These are phyloP conservation scores for Amylocystis lapponica DNA, from an alignment of 768 basidiomycete species.

Conservation along the genomic window DNA sequence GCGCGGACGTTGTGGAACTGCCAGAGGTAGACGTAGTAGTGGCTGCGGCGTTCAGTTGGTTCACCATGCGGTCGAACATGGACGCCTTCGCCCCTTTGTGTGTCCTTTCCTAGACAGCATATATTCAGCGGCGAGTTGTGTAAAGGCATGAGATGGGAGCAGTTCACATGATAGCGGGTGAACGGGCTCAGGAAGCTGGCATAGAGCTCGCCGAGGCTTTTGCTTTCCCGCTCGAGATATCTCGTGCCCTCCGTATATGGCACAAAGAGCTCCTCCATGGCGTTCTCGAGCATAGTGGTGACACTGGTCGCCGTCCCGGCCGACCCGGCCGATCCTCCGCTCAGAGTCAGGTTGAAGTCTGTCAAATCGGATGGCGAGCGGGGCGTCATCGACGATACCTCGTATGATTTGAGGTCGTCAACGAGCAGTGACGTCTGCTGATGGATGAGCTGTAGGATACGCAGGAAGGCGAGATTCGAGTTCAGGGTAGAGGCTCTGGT, in stretches of 20 bases:
- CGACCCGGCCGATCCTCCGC: conserved; percentile 35
- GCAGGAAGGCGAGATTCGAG: conserved; percentile 89
- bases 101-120: conserved; percentile 40
- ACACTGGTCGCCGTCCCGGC: conserved; percentile 50
- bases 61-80: conserved; percentile 89
- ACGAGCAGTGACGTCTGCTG: conserved; percentile 71
- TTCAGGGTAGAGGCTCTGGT: conserved; percentile 62
- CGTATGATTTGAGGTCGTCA: conserved; percentile 89
- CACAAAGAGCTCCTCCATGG: conserved; percentile 94
- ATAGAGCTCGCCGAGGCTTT: conserved; percentile 76
- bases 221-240: conserved; percentile 89
- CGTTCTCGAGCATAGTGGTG: conserved; percentile 85
- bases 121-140: conserved; percentile 10
- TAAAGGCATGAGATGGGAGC: background rate
- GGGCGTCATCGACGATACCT: conserved; percentile 63
- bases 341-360: conserved; percentile 55
- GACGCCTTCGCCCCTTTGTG: conserved; percentile 65
- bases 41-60: conserved; percentile 77
- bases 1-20: conserved; percentile 64
- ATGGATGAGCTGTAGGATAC: conserved; percentile 85
- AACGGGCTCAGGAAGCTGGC: conserved; percentile 65
- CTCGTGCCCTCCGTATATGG: conserved; percentile 89
- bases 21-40: conserved; percentile 56
- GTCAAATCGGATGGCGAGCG: conserved; percentile 58
- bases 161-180: conserved; percentile 82